Conservation (phyloP, 2,329 filamentous ascomycete genomes). For the Fusarium tuaranense region DNA sequence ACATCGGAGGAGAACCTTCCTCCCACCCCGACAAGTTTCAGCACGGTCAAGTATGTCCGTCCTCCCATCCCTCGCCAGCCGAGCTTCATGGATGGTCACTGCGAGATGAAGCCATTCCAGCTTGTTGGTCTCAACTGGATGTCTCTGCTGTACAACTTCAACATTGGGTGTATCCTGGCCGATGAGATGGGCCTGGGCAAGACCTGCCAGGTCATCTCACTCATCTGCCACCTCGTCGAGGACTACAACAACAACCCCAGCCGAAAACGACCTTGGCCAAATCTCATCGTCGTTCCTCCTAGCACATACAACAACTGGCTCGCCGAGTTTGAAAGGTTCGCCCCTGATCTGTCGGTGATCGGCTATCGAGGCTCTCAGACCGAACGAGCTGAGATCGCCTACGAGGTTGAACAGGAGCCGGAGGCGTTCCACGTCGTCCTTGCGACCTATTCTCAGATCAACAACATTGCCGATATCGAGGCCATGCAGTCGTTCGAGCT, state of each 20-base stretch:
- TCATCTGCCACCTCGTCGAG: conserved; percentile 85
- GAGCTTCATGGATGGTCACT: conserved; percentile 78
- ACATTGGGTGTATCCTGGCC: conserved; percentile 89
- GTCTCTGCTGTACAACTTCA: conserved; percentile 81
- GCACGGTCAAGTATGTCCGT: conserved; percentile 49
- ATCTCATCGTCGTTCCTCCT: conserved; percentile 90
- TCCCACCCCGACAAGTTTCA: conserved; percentile 56
- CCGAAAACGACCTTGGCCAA: conserved; percentile 67
- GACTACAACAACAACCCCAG: conserved; percentile 57
- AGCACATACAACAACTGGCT: conserved; percentile 98
- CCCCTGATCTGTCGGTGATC: conserved; percentile 80
- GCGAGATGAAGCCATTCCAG: conserved; percentile 92
- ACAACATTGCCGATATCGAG: conserved; percentile 61
- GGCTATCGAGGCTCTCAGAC: conserved; percentile 75
- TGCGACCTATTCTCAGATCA: conserved; percentile 71
- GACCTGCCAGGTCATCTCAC: conserved; percentile 95
- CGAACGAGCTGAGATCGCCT: conserved; percentile 75
- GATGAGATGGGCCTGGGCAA: conserved; percentile 99
- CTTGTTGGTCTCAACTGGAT: conserved; percentile 97
- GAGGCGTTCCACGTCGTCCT: conserved; percentile 73
- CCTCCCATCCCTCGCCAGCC: conserved; percentile 74
- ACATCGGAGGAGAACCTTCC: conserved; percentile 52
- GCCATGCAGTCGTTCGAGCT: conserved; percentile 62
- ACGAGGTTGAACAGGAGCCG: conserved; percentile 72
- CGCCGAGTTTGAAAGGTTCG: conserved; percentile 88